phyloP scores from a whole-genome alignment of 768 basidiomycete species.

The Leccinum longicurvipes region DNA sequence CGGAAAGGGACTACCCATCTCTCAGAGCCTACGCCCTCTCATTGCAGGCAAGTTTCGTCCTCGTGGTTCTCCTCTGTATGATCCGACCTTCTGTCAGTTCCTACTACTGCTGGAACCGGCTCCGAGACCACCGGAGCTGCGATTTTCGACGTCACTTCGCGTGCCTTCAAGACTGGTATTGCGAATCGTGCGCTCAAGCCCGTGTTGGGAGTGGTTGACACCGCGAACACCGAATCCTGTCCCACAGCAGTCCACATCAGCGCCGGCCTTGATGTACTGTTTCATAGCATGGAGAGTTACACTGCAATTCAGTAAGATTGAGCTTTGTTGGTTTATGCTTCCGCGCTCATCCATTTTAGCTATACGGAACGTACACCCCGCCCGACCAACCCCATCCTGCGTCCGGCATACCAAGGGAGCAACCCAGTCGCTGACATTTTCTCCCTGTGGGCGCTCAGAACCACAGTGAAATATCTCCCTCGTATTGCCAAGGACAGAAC shows the following conservation, averaged over 20 bases:
- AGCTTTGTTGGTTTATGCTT: background rate
- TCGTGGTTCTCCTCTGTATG: background rate
- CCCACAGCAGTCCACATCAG: conserved; percentile 92
- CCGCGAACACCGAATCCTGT: conserved; percentile 87
- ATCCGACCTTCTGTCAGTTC: conserved; percentile 38
- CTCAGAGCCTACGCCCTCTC: conserved; percentile 69
- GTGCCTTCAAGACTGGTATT: conserved; percentile 95
- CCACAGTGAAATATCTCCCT: conserved; percentile 86
- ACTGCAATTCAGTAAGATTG: conserved; percentile 82
- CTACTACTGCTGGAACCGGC: conserved; percentile 83
- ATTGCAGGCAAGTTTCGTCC: conserved; percentile 60
- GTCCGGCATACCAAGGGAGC: conserved; percentile 92
- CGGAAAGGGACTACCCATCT: conserved; percentile 86
- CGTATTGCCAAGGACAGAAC: conserved; percentile 75
- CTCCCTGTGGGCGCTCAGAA: conserved; percentile 88
- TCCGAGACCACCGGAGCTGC: conserved; percentile 95
- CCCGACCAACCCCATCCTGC: conserved; percentile 82
- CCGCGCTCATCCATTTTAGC: conserved; percentile 35
- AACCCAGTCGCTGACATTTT: conserved; percentile 97
- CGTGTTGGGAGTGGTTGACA: conserved; percentile 81
- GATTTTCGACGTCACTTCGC: conserved; percentile 89
- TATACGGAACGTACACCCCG: conserved; percentile 89
- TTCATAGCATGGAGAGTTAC: conserved; percentile 94
- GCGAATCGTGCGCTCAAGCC: conserved; percentile 91
- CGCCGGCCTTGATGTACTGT: conserved; percentile 92